phyloP scores from a whole-genome alignment of 306 rosid species.

The Chamaecrista fasciculata region DNA sequence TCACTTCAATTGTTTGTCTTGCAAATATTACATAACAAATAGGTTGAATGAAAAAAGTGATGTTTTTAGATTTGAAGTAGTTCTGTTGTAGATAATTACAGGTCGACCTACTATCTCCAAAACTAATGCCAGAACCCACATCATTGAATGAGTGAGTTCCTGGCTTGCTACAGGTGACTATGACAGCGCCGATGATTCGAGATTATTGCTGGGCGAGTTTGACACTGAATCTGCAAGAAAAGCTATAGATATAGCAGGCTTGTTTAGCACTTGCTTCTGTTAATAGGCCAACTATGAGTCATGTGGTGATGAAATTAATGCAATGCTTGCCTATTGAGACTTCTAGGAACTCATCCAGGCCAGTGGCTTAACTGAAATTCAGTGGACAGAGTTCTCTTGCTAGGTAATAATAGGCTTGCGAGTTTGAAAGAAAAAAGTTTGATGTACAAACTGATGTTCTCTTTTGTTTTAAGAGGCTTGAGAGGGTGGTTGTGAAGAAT shows the following conservation, averaged over 20 bases:
- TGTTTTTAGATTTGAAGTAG: not conserved
- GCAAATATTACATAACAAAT: not conserved
- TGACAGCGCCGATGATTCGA: not conserved
- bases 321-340: not conserved
- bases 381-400: no score
- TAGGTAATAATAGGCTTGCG: no score
- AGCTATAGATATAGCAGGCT: not conserved
- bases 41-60: slow-evolving; percentile 4
- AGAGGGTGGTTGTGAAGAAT: no score
- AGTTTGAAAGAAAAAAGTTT: no score
- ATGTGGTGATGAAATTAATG: not conserved
- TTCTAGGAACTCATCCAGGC: no score
- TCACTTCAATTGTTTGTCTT: not conserved
- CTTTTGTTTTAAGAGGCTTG: no score
- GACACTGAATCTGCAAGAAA: not conserved
- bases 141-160: not conserved
- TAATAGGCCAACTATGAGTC: not conserved
- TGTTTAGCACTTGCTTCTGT: not conserved
- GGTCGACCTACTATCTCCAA: not conserved
- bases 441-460: no score
- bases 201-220: not conserved
- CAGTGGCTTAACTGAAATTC: no score
- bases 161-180: not conserved
- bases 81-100: not conserved
- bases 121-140: not conserved